Percentiles rank a stretch among this genome's conserved stretches.
These are phyloP conservation scores for Speleostelium caveatum DNA, from an alignment of 78 protist genomes.

Conservation along the genomic window DNA sequence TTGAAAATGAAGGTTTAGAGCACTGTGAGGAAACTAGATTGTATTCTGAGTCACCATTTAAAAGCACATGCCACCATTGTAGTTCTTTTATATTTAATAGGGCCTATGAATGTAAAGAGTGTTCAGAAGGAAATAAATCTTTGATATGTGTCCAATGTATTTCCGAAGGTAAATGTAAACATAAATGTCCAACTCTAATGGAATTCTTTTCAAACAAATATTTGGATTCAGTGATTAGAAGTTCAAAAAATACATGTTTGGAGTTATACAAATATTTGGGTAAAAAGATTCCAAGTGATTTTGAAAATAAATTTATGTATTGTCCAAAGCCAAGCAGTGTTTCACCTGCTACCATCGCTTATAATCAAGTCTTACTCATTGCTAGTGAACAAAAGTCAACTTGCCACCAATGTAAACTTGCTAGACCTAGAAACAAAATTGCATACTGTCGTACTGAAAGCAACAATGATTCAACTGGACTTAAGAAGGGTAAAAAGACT, in stretches of 20 bases:
- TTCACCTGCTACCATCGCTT: slow-evolving; percentile 57
- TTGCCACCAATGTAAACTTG: slow-evolving; percentile 73
- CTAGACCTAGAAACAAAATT: slow-evolving; percentile 30
- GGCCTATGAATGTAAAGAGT: slow-evolving; percentile 14
- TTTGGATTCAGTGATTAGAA: not conserved
- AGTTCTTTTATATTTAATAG: slow-evolving; percentile 37
- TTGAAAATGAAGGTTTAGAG: not conserved
- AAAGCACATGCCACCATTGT: slow-evolving; percentile 11
- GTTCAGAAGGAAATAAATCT: not conserved
- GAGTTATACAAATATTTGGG: not conserved
- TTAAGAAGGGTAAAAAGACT: slow-evolving; percentile 4
- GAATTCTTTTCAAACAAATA: not conserved
- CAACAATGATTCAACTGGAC: not conserved
- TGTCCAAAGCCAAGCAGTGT: not conserved
- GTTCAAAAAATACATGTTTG: not conserved
- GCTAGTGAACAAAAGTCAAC: slow-evolving; percentile 42
- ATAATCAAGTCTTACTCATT: slow-evolving; percentile 28
- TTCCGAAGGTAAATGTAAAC: slow-evolving; percentile 29
- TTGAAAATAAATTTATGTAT: no score
- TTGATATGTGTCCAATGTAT: slow-evolving; percentile 24
- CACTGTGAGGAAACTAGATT: not conserved
- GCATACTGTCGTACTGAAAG: slow-evolving; percentile 40
- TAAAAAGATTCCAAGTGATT: not conserved
- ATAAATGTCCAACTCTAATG: not conserved
- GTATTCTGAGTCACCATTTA: not conserved